A percentile compares a stretch with the other conserved stretches of the same genome.
phyloP scores from a whole-genome alignment of 192 early-diverging fungal species.

The Entomortierella beljakovae region DNA sequence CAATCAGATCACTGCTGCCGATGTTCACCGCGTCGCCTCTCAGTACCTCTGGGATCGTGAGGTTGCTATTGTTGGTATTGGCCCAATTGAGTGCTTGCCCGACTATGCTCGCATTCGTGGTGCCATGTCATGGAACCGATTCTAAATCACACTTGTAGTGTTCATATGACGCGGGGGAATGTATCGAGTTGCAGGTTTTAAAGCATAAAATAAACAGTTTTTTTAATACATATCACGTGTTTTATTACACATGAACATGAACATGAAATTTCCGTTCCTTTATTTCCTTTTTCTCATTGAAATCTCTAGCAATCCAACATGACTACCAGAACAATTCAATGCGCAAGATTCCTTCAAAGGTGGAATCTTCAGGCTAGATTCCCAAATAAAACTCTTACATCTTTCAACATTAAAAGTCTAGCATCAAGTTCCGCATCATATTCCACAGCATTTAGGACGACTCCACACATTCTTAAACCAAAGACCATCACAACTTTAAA shows the following conservation, averaged over 20 bases:
- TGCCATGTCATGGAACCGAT: conserved; percentile 85
- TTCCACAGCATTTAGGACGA: too few relatives aligned
- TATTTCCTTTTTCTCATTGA: too few relatives aligned
- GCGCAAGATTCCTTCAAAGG: too few relatives aligned
- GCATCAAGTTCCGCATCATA: too few relatives aligned
- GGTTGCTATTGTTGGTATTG: conserved; percentile 82
- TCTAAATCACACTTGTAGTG: conserved; percentile 51
- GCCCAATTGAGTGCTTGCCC: conserved; percentile 88
- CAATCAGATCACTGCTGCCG: conserved; percentile 83
- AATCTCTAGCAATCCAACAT: too few relatives aligned
- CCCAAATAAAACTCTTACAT: too few relatives aligned
- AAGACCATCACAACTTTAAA: background rate
- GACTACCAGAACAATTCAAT: too few relatives aligned
- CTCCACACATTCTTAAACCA: background rate
- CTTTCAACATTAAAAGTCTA: too few relatives aligned
- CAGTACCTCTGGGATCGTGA: conserved; percentile 94
- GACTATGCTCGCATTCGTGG: conserved; percentile 92
- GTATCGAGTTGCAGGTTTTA: background rate
- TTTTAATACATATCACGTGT: background rate
- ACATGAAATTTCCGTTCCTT: too few relatives aligned
- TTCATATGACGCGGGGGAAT: background rate
- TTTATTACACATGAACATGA: too few relatives aligned
- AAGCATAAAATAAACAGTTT: conserved; percentile 1
- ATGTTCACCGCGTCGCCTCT: conserved; percentile 88
- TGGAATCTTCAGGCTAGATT: too few relatives aligned